Conservation (phyloP, 2,329 filamentous ascomycete species). For the Emericellopsis cladophorae region DNA sequence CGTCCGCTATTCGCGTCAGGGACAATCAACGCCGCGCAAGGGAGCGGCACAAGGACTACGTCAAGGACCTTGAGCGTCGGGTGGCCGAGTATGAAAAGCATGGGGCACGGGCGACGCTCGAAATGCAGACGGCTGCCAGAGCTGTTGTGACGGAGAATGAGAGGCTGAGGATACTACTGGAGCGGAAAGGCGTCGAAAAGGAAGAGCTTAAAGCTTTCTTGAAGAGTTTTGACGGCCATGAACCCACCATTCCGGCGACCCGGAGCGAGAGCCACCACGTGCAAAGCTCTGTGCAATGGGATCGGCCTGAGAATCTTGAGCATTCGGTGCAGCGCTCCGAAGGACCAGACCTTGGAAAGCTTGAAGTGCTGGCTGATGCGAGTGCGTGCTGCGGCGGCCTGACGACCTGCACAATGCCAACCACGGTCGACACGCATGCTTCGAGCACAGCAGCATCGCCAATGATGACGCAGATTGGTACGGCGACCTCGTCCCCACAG, state of each 20-base stretch:
- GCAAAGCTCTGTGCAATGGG: too few species aligned
- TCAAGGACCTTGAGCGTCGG: slow-evolving; percentile 31
- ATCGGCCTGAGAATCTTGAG: background rate
- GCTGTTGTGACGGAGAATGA: slow-evolving; percentile 1
- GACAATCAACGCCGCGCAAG: slow-evolving; percentile 42
- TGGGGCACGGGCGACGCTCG: slow-evolving; percentile 33
- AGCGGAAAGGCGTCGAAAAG: background rate
- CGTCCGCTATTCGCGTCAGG: slow-evolving; percentile 10
- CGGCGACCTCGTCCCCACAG: slow-evolving; percentile 6
- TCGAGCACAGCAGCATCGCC: slow-evolving; percentile 6
- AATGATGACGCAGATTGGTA: background rate
- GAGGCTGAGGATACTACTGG: background rate
- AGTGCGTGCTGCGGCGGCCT: slow-evolving; percentile 14
- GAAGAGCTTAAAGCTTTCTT: slow-evolving; percentile 1
- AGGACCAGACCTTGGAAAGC: slow-evolving; percentile 5
- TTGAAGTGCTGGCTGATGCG: slow-evolving; percentile 24
- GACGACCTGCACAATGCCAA: slow-evolving; percentile 2
- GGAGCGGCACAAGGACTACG: slow-evolving; percentile 34
- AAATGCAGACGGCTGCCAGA: slow-evolving; percentile 41
- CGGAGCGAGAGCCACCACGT: too few species aligned
- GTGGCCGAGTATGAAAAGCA: slow-evolving; percentile 33
- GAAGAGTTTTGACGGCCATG: background rate
- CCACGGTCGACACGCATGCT: too few species aligned
- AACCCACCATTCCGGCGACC: too few species aligned
- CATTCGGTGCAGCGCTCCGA: slow-evolving; percentile 6